These are phyloP conservation scores for Aurinia saxatilis DNA, from an alignment of 345 rosid species.

Conservation along the genomic window DNA sequence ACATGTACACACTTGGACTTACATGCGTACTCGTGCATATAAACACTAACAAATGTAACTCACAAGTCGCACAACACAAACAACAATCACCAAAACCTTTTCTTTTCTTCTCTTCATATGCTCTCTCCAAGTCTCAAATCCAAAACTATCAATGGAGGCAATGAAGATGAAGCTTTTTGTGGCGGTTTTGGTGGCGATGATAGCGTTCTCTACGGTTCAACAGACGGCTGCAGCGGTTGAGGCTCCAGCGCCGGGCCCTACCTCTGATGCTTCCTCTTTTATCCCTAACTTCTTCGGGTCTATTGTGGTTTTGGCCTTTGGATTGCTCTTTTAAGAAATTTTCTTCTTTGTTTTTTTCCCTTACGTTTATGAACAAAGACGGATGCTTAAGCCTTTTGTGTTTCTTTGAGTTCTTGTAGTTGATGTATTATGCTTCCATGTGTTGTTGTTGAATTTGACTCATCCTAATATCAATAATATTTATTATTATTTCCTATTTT, in stretches of 20 bases:
- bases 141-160: slow-evolving; percentile 28
- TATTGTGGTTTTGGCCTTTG: slow-evolving; percentile 15
- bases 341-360: neutral
- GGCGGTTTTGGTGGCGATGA: slow-evolving; percentile 23
- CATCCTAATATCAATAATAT: slow-evolving; percentile 17
- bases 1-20: slow-evolving; percentile 17
- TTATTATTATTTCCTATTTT: neutral
- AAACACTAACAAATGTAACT: slow-evolving; percentile 17
- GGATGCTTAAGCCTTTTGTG: slow-evolving; percentile 5
- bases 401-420: slow-evolving; percentile 16
- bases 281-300: slow-evolving; percentile 27
- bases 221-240: slow-evolving; percentile 22
- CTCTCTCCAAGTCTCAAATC: slow-evolving; percentile 1
- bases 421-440: slow-evolving; percentile 1
- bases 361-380: neutral
- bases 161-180: slow-evolving; percentile 31
- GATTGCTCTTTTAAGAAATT: slow-evolving; percentile 22
- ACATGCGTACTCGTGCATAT: slow-evolving; percentile 23
- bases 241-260: slow-evolving; percentile 35
- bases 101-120: slow-evolving; percentile 14
- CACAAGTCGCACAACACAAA: slow-evolving; percentile 18
- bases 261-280: slow-evolving; percentile 25
- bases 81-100: neutral
- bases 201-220: slow-evolving; percentile 21
- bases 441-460: slow-evolving; percentile 14